phyloP scores from a whole-genome alignment of 495 filamentous ascomycete genomes.

The Tuber microsphaerosporum region DNA sequence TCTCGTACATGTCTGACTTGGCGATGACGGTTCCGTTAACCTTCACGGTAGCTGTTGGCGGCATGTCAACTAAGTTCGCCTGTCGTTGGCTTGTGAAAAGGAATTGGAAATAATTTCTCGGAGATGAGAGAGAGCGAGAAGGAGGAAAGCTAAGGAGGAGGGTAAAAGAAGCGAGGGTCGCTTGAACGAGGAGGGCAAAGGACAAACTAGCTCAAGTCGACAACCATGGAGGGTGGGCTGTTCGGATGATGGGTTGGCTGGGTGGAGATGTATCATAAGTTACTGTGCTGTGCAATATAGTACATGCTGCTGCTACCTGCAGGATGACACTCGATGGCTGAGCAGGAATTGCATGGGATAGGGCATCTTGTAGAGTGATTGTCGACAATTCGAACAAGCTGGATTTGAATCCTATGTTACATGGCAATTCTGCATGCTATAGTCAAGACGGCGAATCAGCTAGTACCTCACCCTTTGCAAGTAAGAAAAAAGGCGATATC shows the following conservation, averaged over 20 bases:
- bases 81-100: not conserved
- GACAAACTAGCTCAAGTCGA: not conserved
- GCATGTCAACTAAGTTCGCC: conserved; percentile 45
- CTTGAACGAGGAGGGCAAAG: conserved; percentile 8
- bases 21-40: conserved; percentile 56
- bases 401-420: not conserved
- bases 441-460: not conserved
- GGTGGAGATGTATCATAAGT: not conserved
- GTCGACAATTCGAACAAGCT: not conserved
- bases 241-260: not conserved
- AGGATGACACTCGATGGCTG: not conserved
- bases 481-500: not conserved
- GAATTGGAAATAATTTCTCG: conserved; percentile 46
- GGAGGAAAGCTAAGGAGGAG: conserved; percentile 64
- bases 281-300: not conserved
- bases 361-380: not conserved
- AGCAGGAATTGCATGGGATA: not conserved
- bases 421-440: not conserved
- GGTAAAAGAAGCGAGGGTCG: conserved; percentile 8
- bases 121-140: conserved; percentile 64
- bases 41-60: conserved; percentile 50
- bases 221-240: not conserved
- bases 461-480: not conserved
- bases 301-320: not conserved
- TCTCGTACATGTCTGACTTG: conserved; percentile 55